phyloP scores from a whole-genome alignment of 352 stramenopile genomes.

The Phytophthora crassamura region DNA sequence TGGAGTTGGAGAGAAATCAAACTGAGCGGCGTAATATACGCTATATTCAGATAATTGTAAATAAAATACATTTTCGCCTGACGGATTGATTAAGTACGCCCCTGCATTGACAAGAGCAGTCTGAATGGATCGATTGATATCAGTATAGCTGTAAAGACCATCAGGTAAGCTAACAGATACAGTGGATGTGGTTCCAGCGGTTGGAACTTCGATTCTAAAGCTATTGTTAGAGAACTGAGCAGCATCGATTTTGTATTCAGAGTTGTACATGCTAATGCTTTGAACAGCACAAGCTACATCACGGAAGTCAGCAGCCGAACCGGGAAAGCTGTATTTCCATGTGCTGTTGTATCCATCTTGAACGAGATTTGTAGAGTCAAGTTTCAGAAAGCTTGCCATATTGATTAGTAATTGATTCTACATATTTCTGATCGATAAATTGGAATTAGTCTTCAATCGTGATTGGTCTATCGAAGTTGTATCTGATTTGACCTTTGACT shows the following conservation, averaged over 20 bases:
- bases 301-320: too few relatives aligned
- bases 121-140: slow-evolving; percentile 19
- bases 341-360: slow-evolving; percentile 11
- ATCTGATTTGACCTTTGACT: slow-evolving; percentile 19
- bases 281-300: slow-evolving; percentile 4
- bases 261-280: slow-evolving; percentile 9
- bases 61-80: slow-evolving; percentile 12
- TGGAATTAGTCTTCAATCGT: background rate
- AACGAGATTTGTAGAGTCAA: slow-evolving; percentile 18
- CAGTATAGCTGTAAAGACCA: slow-evolving; percentile 13
- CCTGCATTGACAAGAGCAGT: slow-evolving; percentile 12
- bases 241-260: slow-evolving; percentile 14
- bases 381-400: slow-evolving; percentile 22
- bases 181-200: slow-evolving; percentile 6
- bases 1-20: too few relatives aligned
- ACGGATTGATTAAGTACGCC: slow-evolving; percentile 10
- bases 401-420: slow-evolving; percentile 18
- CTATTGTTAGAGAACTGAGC: slow-evolving; percentile 3
- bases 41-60: slow-evolving; percentile 14
- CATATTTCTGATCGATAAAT: slow-evolving; percentile 10
- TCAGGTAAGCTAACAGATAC: background rate
- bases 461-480: slow-evolving; percentile 15
- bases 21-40: slow-evolving; percentile 15
- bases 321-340: slow-evolving; percentile 12
- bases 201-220: slow-evolving; percentile 19